phyloP scores from a whole-genome alignment of 306 rosid genomes.

The Citrullus mucosospermus region DNA sequence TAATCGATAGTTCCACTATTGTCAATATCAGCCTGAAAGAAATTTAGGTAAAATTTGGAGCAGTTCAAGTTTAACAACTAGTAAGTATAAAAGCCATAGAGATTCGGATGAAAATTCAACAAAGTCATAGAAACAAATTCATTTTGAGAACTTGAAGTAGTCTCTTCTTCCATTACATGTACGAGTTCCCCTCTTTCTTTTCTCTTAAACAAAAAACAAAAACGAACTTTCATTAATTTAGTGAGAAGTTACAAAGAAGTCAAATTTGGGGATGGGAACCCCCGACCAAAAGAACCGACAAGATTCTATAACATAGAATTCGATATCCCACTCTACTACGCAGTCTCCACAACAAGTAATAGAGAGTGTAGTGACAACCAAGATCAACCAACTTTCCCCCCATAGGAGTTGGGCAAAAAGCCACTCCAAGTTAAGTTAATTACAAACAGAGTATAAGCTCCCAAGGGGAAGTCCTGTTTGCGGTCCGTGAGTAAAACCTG shows the following conservation, averaged over 20 bases:
- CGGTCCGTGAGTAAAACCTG: neutral
- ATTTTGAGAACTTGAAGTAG: neutral
- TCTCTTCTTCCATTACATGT: neutral
- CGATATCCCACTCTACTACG: neutral
- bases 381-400: neutral
- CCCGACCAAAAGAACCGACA: neutral
- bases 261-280: neutral
- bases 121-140: neutral
- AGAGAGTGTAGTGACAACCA: neutral
- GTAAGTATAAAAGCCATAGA: neutral
- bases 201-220: neutral
- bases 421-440: neutral
- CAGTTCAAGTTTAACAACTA: conserved; percentile 4
- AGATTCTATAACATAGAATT: neutral
- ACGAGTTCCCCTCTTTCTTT: too few species aligned
- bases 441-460: neutral
- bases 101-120: neutral
- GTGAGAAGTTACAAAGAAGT: neutral
- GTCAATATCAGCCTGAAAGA: conserved; percentile 65
- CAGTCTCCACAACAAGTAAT: neutral
- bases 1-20: conserved; percentile 70
- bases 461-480: neutral
- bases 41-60: conserved; percentile 16
- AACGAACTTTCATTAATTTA: neutral
- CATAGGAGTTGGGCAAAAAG: neutral